phyloP scores from a whole-genome alignment of 768 basidiomycete genomes.

The Tubosaeta brunneosetosa region DNA sequence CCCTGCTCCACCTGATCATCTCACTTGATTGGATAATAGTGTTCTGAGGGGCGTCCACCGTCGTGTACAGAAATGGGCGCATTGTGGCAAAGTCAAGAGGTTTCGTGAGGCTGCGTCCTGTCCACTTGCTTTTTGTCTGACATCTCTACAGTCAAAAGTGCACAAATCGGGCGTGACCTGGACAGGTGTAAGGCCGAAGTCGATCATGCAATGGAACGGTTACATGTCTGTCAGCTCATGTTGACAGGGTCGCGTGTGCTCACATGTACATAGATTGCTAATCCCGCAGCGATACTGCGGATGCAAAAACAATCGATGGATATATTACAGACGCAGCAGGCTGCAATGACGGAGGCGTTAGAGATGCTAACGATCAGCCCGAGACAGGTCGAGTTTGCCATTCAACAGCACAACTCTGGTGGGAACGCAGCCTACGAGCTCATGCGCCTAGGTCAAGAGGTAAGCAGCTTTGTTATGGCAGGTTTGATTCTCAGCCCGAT shows the following conservation, averaged over 20 bases:
- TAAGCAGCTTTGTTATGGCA: constrained; percentile 12
- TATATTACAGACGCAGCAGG: constrained; percentile 26
- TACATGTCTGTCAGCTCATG: constrained; percentile 35
- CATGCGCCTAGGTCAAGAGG: constrained; percentile 53
- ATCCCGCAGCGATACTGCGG: constrained; percentile 21
- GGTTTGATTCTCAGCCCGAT: neutral
- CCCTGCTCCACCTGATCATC: neutral
- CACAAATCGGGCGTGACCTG: constrained; percentile 45
- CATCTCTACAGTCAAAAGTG: constrained; percentile 36
- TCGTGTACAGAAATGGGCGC: constrained; percentile 37
- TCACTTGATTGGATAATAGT: constrained; percentile 24
- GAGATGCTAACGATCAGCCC: constrained; percentile 36
- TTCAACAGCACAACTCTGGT: constrained; percentile 38
- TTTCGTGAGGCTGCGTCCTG: constrained; percentile 32
- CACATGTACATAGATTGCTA: constrained; percentile 16
- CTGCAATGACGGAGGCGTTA: constrained; percentile 36
- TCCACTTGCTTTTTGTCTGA: constrained; percentile 5
- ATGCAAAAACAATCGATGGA: constrained; percentile 29
- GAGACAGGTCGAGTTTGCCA: constrained; percentile 35
- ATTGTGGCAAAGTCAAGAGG: constrained; percentile 34
- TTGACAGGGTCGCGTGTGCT: neutral
- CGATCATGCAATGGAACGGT: constrained; percentile 36
- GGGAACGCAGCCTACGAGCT: constrained; percentile 40
- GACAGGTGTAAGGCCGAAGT: constrained; percentile 41
- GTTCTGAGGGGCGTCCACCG: constrained; percentile 37